Percentiles rank a stretch among this genome's conserved stretches.
Evolutionary conservation across 441 rosid genomes (phyloP).

Genomic region (Pelargonium myrrhifolium): DNA sequence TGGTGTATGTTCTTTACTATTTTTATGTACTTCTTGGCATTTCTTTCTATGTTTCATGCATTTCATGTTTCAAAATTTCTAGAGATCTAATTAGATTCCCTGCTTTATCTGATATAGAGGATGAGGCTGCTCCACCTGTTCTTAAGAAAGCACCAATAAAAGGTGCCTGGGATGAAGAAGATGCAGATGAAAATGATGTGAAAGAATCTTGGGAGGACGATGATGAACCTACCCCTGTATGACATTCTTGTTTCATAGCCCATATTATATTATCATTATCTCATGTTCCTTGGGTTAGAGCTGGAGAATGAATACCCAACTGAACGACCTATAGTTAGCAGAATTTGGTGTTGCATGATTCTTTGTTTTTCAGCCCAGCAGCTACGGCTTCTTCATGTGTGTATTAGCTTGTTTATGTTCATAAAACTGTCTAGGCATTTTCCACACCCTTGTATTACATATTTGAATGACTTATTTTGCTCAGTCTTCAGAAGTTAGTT

Average conservation of each 20-base stretch:
- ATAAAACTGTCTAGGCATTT: too few species aligned
- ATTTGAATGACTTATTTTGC: too few species aligned
- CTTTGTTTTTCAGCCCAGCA: background rate
- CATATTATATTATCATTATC: background rate
- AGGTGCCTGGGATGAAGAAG: slow-evolving; percentile 6
- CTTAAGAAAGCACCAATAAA: background rate
- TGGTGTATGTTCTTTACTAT: background rate
- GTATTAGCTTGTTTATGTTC: too few species aligned
- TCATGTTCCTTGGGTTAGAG: background rate
- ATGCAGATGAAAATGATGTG: slow-evolving; percentile 3
- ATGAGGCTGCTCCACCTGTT: background rate
- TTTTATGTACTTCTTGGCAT: too few species aligned
- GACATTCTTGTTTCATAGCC: background rate
- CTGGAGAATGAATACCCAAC: background rate
- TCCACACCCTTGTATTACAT: too few species aligned
- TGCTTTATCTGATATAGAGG: background rate
- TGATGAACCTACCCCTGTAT: slow-evolving; percentile 2
- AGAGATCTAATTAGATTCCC: too few species aligned
- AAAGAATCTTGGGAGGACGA: slow-evolving; percentile 5
- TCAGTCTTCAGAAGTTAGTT: too few species aligned
- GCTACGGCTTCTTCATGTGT: too few species aligned
- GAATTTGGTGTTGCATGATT: background rate
- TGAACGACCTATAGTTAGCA: background rate
- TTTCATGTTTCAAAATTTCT: too few species aligned
- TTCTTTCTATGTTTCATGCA: too few species aligned